Evolutionary conservation across 371 early-diverging fungal genomes (phyloP).

Genomic region (Mucor irregularis): DNA sequence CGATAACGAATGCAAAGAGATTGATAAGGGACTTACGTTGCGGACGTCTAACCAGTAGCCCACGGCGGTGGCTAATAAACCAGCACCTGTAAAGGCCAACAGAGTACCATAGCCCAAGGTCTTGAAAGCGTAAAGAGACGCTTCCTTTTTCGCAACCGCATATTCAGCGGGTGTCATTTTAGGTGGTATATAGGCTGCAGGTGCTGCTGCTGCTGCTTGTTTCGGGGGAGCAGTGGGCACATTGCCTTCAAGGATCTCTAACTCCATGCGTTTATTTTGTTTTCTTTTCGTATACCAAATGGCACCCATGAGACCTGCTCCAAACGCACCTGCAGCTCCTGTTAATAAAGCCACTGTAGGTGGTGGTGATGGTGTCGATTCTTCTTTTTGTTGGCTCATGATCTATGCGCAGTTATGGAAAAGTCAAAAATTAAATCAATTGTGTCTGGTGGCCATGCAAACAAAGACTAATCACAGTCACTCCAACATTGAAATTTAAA

Average conservation of each 20-base stretch:
- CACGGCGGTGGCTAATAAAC: conserved; percentile 31
- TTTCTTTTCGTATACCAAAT: conserved; percentile 51
- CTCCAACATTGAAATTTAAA: background rate
- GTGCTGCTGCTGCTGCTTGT: no score
- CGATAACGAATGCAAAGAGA: background rate
- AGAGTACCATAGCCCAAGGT: conserved; percentile 48
- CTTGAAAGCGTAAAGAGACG: conserved; percentile 41
- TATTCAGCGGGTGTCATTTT: conserved; percentile 48
- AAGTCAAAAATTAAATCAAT: background rate
- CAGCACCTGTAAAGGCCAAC: conserved; percentile 39
- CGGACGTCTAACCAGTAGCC: conserved; percentile 48
- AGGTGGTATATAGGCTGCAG: conserved; percentile 34
- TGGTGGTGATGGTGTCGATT: background rate
- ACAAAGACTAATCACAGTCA: background rate
- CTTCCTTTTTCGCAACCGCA: conserved; percentile 40
- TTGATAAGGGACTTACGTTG: conserved; percentile 33
- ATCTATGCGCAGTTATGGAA: background rate
- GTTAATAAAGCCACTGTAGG: conserved; percentile 24
- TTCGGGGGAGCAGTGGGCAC: conserved; percentile 11
- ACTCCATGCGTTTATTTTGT: conserved; percentile 31
- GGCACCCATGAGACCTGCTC: conserved; percentile 44
- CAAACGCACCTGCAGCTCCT: conserved; percentile 45
- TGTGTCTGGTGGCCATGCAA: no score
- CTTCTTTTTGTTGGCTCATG: background rate
- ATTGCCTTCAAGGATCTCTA: conserved; percentile 20